phyloP scores from a whole-genome alignment of 805 yeast genomes.

The Suhomyces sp. region DNA sequence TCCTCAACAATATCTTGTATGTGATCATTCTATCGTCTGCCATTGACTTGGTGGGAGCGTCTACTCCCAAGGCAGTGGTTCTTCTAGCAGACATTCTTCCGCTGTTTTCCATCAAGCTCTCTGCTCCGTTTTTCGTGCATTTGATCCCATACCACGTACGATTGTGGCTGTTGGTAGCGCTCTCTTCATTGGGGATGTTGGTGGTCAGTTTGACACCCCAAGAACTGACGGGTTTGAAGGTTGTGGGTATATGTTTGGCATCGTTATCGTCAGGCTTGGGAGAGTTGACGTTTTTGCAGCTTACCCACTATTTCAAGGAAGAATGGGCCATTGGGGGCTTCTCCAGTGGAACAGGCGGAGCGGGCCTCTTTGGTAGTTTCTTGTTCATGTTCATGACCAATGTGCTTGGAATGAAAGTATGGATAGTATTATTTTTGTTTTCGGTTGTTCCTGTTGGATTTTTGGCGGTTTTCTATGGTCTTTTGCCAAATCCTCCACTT shows the following conservation, averaged over 20 bases:
- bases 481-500: conserved; percentile 11
- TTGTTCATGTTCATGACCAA: conserved; percentile 71
- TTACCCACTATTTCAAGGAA: conserved; percentile 72
- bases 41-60: conserved; percentile 81
- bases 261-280: conserved; percentile 88
- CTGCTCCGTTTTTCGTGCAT: conserved; percentile 81
- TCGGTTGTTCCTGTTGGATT: conserved; percentile 54
- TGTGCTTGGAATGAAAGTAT: conserved; percentile 55
- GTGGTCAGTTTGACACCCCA: conserved; percentile 48
- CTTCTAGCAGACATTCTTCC: conserved; percentile 86
- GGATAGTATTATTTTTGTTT: conserved; percentile 56
- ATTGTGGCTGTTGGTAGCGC: conserved; percentile 50
- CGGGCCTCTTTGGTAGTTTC: conserved; percentile 85
- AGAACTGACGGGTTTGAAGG: conserved; percentile 34
- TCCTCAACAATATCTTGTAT: conserved; percentile 83
- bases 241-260: conserved; percentile 75
- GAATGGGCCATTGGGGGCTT: conserved; percentile 73
- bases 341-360: conserved; percentile 95
- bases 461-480: conserved; percentile 26
- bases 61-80: conserved; percentile 82
- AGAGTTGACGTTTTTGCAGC: conserved; percentile 81
- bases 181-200: conserved; percentile 76
- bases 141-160: conserved; percentile 57
- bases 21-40: conserved; percentile 93
- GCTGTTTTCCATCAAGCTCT: conserved; percentile 64